Base-by-base conservation (phyloP, 805 yeast species). In the Jamesozyma lodderae region DNA sequence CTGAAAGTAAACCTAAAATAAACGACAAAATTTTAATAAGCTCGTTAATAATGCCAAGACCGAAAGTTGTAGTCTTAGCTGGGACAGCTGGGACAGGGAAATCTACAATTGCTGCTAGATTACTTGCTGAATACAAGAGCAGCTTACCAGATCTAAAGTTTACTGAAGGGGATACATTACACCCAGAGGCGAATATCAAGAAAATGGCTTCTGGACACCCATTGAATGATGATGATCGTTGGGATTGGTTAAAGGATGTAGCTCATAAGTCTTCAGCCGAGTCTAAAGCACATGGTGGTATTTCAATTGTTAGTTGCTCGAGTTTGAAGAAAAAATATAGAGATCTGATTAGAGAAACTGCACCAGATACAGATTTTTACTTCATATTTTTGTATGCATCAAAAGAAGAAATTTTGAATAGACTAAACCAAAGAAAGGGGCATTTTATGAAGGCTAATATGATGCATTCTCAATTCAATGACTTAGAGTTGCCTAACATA, bases 81-180 rank as follows among this genome's bases (percentile, higher is more conserved):
- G 98, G 98, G 0, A 95, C 97, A 0, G 88, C 96, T 0, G 97
- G 97, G 7, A 82, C 95, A 2, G 98, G 98, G 1, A 92, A 92
- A 57, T 70, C 94, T 17, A 84, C 96, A 2, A 72, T 82, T 16
- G 94, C 84, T 0, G 63, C 63, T 11, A 51, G 59, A 9, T 52
- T 88, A 16, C 59, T 80, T 0, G 42, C 62, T 16, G 52, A 60
- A 17, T 49, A 47, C 27, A 38, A 38, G 4, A 36, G 40, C 4
- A 38, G 41, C 20, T 46, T 51, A 22, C 68, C 75, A 15, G 42
- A 59, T 2, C 68, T 80, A 35, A 68, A 76, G 2, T 87, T 73
- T 53, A 59, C 87, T 10, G 98, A 92, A 59, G 98, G 97, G 4
- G 98, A 92, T 57, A 60, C 67, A 2, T 68, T 80, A 20, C 96